Base-by-base conservation (phyloP, 2,329 filamentous ascomycete species). In the Aspergillus persii region DNA sequence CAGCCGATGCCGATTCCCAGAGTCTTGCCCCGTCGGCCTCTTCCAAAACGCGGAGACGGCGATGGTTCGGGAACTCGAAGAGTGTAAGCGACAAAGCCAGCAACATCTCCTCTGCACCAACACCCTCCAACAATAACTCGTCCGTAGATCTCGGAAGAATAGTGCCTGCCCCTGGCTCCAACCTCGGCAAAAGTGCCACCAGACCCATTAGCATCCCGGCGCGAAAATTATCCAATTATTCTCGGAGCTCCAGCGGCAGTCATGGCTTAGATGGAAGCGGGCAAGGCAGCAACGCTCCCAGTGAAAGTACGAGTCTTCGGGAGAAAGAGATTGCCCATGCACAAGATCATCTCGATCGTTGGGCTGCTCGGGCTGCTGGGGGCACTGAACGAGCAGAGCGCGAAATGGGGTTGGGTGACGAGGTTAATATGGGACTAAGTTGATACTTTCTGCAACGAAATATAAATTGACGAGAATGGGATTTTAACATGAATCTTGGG, bases 371-470 rank as follows among this genome's bases (percentile, higher is more conserved):
- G 79, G 86, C 74, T 80, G 81, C 64, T 71, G 81, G 63, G 75
- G 81, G 63, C 79, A 86, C 83, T 11, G 77, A 79, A 55, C 73
- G 80, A 57, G 81, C 74, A 26, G 75, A 72, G 71, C 77, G 65
- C 65, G 87, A 79, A 65, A 92, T 92, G 87, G 90, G 91, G 0
- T 84, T 96, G 53, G 90, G 90, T 1, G 92, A 96, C 71, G 92
- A 96, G 70, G 86, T 89, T 27, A 83, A 89, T 68, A 95, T 96
- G 89, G 89, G 87, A 33, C 78, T 96, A 65, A 91, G 94, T 74
- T 94, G 72, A 80, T 39, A 23, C 31, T 36, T n/a, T 49, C 27
- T 7, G 18, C 18, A 23, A 53, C 15, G 48, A 39, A 26, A 36
- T 39, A 33, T 39, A 23, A 53, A 11, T 36, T 12, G n/a, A 12